Evolutionary conservation across 176 grass and related monocot genomes (phyloP).

Genomic region (Ensete glaucum): DNA sequence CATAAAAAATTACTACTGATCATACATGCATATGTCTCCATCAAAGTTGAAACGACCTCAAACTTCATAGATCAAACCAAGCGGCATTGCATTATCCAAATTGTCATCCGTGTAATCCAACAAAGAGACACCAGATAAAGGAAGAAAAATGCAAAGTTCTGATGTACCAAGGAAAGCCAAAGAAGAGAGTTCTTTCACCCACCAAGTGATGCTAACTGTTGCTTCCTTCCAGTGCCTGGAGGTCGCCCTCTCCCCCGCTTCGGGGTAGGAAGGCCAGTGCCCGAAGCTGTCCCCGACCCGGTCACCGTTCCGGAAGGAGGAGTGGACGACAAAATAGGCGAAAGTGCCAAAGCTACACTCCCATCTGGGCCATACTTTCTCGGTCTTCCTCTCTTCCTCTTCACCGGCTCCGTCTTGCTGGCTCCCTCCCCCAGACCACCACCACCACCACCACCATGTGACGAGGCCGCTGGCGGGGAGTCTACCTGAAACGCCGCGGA

Average conservation of each 20-base stretch:
- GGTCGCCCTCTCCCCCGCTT: slow-evolving; percentile 12
- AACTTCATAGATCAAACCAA: not conserved
- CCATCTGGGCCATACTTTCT: slow-evolving; percentile 16
- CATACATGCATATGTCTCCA: no score
- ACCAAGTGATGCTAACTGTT: slow-evolving; percentile 40
- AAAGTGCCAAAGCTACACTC: not conserved
- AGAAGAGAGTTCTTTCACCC: not conserved
- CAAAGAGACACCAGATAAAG: not conserved
- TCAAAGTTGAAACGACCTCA: not conserved
- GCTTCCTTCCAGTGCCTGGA: slow-evolving; percentile 30
- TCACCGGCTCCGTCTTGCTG: not conserved
- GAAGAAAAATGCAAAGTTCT: not conserved
- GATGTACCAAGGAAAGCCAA: not conserved
- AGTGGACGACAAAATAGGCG: slow-evolving; percentile 8
- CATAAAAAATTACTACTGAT: not conserved
- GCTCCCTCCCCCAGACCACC: not conserved
- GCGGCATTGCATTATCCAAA: not conserved
- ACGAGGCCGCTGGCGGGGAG: not conserved
- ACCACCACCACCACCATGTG: not conserved
- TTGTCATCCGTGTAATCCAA: not conserved
- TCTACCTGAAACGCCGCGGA: slow-evolving; percentile 8
- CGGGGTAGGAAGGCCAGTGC: not conserved
- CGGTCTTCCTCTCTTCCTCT: slow-evolving; percentile 28
- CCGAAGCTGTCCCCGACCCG: not conserved
- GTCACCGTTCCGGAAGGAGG: slow-evolving; percentile 11